Conservation (phyloP, 129 eudicot genomes). For the Escallonia herrerae region DNA sequence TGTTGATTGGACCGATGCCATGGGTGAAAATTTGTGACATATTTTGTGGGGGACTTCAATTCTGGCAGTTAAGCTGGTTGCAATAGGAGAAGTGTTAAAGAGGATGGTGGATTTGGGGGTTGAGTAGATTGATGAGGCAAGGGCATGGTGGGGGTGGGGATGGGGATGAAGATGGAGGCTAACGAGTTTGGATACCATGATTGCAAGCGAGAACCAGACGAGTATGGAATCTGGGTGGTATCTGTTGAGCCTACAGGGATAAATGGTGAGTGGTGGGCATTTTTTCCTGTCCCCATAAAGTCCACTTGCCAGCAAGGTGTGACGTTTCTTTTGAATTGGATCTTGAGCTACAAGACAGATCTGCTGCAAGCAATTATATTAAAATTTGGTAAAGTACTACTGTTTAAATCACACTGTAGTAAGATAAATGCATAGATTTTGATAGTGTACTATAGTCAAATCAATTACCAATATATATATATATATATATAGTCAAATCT, state of each 20-base stretch:
- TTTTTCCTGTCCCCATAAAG: slow-evolving; percentile 13
- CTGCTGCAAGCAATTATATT: background rate
- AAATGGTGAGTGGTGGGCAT: slow-evolving; percentile 33
- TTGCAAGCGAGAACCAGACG: slow-evolving; percentile 14
- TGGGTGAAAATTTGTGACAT: slow-evolving; percentile 18
- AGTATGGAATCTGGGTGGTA: slow-evolving; percentile 10
- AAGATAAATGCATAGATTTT: too few species aligned
- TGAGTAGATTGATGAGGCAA: slow-evolving; percentile 10
- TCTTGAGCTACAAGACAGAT: background rate
- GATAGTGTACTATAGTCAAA: too few species aligned
- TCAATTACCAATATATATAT: too few species aligned
- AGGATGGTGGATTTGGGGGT: slow-evolving; percentile 16
- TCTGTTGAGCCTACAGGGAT: slow-evolving; percentile 25
- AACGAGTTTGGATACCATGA: slow-evolving; percentile 56
- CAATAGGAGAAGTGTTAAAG: slow-evolving; percentile 5
- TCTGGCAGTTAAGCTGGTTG: slow-evolving; percentile 21
- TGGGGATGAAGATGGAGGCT: slow-evolving; percentile 41
- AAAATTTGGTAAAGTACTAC: too few species aligned
- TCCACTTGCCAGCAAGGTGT: background rate
- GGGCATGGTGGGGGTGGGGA: slow-evolving; percentile 32
- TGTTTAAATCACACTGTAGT: too few species aligned
- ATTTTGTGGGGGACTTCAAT: slow-evolving; percentile 1
- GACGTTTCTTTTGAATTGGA: background rate
- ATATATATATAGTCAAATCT: too few species aligned
- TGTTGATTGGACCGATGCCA: slow-evolving; percentile 38